phyloP scores from a whole-genome alignment of 2,329 filamentous ascomycete species.

The Aspergillus ibericus region DNA sequence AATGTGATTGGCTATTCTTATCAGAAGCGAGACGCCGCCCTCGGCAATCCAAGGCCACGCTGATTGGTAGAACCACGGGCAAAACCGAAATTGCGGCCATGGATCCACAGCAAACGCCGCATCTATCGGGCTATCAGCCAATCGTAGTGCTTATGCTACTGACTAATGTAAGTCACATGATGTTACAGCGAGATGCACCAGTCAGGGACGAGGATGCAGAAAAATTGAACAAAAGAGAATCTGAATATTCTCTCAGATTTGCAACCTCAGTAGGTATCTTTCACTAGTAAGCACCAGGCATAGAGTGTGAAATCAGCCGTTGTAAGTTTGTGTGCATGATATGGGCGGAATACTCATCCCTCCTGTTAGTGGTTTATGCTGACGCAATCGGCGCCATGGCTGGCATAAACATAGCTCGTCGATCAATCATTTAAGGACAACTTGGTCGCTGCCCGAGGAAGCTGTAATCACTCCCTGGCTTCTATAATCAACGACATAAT shows the following conservation, averaged over 20 bases:
- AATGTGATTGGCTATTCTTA: too few species aligned
- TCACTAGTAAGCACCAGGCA: neutral
- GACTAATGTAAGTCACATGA: neutral
- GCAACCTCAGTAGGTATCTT: neutral
- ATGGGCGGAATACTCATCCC: too few species aligned
- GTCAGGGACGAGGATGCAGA: neutral
- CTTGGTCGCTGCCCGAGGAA: neutral
- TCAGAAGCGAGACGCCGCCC: too few species aligned
- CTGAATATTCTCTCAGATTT: neutral
- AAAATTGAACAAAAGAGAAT: neutral
- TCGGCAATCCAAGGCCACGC: too few species aligned
- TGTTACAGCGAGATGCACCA: neutral
- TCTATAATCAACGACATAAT: neutral
- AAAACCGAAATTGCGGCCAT: too few species aligned
- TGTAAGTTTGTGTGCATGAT: too few species aligned
- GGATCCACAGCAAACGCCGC: too few species aligned
- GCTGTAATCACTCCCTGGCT: neutral
- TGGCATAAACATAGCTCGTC: conserved; percentile 9
- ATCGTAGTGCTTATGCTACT: neutral
- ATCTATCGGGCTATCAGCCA: neutral
- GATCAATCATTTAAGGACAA: neutral
- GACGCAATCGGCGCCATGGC: conserved; percentile 13
- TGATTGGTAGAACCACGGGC: too few species aligned
- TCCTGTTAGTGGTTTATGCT: conserved; percentile 2
- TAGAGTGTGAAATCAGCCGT: too few species aligned